Conservation (phyloP, 179 eudicot genomes). For the Actinidia chinensis region DNA sequence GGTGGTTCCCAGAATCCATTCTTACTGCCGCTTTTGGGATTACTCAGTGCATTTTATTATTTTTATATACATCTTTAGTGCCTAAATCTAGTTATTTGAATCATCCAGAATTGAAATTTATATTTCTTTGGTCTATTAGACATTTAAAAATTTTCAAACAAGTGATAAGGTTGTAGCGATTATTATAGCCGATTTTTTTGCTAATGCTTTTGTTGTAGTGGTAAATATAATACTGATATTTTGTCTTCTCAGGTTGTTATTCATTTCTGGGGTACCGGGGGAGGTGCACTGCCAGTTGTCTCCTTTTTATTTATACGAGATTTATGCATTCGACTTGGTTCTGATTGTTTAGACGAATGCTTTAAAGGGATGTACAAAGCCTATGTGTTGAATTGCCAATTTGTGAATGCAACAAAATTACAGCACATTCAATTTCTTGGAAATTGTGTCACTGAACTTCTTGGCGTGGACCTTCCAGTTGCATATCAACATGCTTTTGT, state of each 20-base stretch:
- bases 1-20: neutral
- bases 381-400: slow-evolving; percentile 79
- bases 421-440: slow-evolving; percentile 87
- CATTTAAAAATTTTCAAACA: neutral
- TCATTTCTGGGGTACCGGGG: slow-evolving; percentile 97
- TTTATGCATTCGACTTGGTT: slow-evolving; percentile 76
- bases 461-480: slow-evolving; percentile 72
- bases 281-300: slow-evolving; percentile 73
- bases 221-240: neutral
- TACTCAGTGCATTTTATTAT: too few species aligned
- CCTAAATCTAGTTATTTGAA: neutral
- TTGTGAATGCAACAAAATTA: slow-evolving; percentile 64
- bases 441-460: slow-evolving; percentile 68
- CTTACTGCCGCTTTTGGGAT: neutral
- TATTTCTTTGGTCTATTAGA: too few species aligned
- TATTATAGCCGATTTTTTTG: neutral
- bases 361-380: slow-evolving; percentile 89
- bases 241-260: slow-evolving; percentile 63
- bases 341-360: slow-evolving; percentile 89
- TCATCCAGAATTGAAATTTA: neutral
- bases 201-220: neutral
- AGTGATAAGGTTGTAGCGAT: neutral
- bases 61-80: neutral
- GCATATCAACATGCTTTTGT: slow-evolving; percentile 90
- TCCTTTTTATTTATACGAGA: slow-evolving; percentile 81